These are phyloP conservation scores for Clavulina sp. DNA, from an alignment of 768 basidiomycete genomes.

Conservation along the genomic window DNA sequence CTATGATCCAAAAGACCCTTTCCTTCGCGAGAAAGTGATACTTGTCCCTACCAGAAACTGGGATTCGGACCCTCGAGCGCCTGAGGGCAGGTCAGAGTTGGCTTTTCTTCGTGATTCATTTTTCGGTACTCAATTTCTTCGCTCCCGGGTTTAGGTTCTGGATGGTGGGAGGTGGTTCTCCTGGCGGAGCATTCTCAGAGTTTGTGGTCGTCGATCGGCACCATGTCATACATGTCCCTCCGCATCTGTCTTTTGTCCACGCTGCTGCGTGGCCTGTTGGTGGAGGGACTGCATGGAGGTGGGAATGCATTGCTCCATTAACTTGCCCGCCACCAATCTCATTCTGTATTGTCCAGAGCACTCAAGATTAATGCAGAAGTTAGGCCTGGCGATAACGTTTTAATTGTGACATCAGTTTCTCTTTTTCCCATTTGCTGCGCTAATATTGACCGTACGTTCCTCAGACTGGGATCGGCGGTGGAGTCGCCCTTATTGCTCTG, in stretches of 20 bases:
- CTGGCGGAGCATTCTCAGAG: conserved; percentile 57
- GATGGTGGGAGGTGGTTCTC: conserved; percentile 46
- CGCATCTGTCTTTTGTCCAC: conserved; percentile 49
- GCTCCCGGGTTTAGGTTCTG: conserved; percentile 32
- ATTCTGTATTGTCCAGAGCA: conserved; percentile 30
- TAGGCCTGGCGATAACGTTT: conserved; percentile 44
- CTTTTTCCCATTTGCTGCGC: background rate
- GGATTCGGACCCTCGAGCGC: conserved; percentile 43
- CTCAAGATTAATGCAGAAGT: conserved; percentile 50
- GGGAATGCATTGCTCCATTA: conserved; percentile 9
- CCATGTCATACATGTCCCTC: conserved; percentile 45
- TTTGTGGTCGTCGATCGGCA: conserved; percentile 51
- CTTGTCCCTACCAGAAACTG: conserved; percentile 65
- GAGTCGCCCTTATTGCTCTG: conserved; percentile 59
- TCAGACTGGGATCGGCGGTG: conserved; percentile 59
- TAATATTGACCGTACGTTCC: background rate
- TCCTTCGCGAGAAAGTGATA: conserved; percentile 51
- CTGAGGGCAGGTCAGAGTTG: conserved; percentile 40
- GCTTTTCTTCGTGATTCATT: background rate
- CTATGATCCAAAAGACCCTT: conserved; percentile 32
- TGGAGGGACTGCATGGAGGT: conserved; percentile 78
- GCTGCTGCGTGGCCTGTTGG: conserved; percentile 63
- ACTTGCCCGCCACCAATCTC: background rate
- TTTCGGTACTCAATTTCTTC: background rate
- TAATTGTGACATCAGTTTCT: conserved; percentile 28